A percentile compares a stretch with the other conserved stretches of the same genome.
Conservation (phyloP, 140 eudicot genomes). For the Erigeron philadelphicus region DNA sequence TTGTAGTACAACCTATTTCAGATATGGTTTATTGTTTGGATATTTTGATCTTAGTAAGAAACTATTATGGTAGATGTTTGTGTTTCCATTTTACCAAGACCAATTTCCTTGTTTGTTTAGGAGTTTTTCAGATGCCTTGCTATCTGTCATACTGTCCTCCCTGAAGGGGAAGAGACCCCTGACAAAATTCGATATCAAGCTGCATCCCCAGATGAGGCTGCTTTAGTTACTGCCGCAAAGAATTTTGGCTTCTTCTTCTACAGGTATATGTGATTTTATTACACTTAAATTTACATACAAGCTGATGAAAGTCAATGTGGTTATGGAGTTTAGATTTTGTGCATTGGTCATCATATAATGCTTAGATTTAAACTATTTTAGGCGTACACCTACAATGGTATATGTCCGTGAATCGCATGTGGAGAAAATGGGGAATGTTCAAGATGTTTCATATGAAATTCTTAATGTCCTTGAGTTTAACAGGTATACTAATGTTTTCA, state of each 20-base stretch:
- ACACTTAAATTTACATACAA: background rate
- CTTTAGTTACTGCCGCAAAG: slow-evolving; percentile 92
- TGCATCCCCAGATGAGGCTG: slow-evolving; percentile 97
- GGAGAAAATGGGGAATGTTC: slow-evolving; percentile 75
- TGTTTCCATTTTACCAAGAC: slow-evolving; percentile 17
- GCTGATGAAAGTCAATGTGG: slow-evolving; percentile 4
- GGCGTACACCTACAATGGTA: slow-evolving; percentile 80
- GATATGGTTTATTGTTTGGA: background rate
- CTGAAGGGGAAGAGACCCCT: slow-evolving; percentile 95
- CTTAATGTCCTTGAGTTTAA: slow-evolving; percentile 88
- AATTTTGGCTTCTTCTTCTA: slow-evolving; percentile 94
- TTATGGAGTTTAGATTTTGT: slow-evolving; percentile 15
- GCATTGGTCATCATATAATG: background rate
- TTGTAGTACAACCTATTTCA: background rate
- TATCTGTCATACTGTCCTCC: slow-evolving; percentile 95
- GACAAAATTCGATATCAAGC: slow-evolving; percentile 88
- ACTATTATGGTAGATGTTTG: background rate
- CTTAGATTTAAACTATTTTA: slow-evolving; percentile 24
- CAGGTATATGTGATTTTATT: slow-evolving; percentile 37
- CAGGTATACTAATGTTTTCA: slow-evolving; percentile 44
- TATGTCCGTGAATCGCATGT: slow-evolving; percentile 88
- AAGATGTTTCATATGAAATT: slow-evolving; percentile 72
- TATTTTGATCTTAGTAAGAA: background rate
- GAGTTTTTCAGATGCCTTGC: slow-evolving; percentile 99
- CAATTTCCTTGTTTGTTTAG: slow-evolving; percentile 40